Evolutionary conservation across 306 rosid species (phyloP).

Genomic region (Hippophae rhamnoides): DNA sequence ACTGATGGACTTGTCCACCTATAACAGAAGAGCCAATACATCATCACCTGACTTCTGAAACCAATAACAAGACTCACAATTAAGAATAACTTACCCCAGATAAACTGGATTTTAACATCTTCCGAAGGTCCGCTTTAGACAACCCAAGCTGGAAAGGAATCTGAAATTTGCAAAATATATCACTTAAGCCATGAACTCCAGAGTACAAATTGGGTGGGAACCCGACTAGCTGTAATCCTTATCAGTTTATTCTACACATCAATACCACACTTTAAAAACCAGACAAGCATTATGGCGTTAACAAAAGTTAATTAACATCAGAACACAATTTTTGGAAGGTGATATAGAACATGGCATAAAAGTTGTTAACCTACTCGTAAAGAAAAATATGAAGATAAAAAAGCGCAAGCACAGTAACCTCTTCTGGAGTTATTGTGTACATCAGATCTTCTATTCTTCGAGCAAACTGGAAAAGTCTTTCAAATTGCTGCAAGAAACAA

Average conservation of each 20-base stretch:
- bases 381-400: background rate
- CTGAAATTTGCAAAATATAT: slow-evolving; percentile 43
- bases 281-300: too few species aligned
- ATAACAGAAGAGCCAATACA: slow-evolving; percentile 14
- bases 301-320: too few species aligned
- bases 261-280: too few species aligned
- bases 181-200: slow-evolving; percentile 5
- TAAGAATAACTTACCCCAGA: slow-evolving; percentile 57
- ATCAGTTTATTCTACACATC: too few species aligned
- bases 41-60: slow-evolving; percentile 7
- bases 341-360: too few species aligned
- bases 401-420: slow-evolving; percentile 40
- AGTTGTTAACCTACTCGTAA: background rate
- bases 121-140: slow-evolving; percentile 80
- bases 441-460: slow-evolving; percentile 79
- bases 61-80: background rate
- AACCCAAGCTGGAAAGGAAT: slow-evolving; percentile 90
- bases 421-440: slow-evolving; percentile 71
- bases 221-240: too few species aligned
- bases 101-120: slow-evolving; percentile 74
- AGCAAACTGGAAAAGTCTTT: slow-evolving; percentile 92
- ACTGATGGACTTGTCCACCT: slow-evolving; percentile 77
- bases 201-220: background rate
- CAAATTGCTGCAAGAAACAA: slow-evolving; percentile 69
- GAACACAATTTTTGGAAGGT: too few species aligned